Conservation (phyloP, 2,329 filamentous ascomycete genomes). For the Aspergillus intermedius region DNA sequence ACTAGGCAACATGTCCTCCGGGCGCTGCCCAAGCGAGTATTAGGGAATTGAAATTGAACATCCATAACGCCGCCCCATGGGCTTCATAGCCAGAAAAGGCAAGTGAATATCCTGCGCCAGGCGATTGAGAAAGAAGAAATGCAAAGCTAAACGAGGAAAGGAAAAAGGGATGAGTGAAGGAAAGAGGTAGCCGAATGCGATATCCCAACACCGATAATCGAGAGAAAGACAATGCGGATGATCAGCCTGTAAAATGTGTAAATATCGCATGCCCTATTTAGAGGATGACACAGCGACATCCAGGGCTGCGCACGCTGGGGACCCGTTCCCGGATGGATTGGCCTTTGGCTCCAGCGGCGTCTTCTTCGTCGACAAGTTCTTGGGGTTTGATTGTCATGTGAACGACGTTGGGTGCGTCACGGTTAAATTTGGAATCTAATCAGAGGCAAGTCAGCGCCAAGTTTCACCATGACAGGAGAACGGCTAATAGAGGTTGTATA, state of each 20-base stretch:
- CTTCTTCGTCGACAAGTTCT: constrained; percentile 73
- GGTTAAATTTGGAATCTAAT: constrained; percentile 71
- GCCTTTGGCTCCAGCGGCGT: constrained; percentile 60
- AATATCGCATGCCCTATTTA: constrained; percentile 21
- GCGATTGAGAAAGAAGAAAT: not conserved
- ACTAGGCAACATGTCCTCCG: not conserved
- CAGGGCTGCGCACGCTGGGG: constrained; percentile 50
- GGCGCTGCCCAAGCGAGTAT: constrained; percentile 1
- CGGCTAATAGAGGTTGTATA: constrained; percentile 41
- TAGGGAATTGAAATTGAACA: not conserved
- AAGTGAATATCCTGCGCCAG: constrained; percentile 1
- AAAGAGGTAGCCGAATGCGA: not conserved
- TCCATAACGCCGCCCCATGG: constrained; percentile 4
- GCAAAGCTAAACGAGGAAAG: not conserved
- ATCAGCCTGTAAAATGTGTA: not conserved
- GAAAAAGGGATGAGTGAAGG: not conserved
- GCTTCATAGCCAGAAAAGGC: not conserved
- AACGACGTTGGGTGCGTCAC: constrained; percentile 72
- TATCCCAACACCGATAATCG: not conserved
- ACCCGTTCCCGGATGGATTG: constrained; percentile 47
- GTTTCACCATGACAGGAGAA: not conserved
- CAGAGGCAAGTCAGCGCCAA: constrained; percentile 5
- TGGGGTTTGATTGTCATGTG: constrained; percentile 90
- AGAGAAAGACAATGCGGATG: not conserved
- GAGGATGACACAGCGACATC: constrained; percentile 61